Percentiles rank a stretch among this genome's conserved stretches.
phyloP scores from a whole-genome alignment of 1,284 basidiomycete species.

The Exobasidium rhododendri region DNA sequence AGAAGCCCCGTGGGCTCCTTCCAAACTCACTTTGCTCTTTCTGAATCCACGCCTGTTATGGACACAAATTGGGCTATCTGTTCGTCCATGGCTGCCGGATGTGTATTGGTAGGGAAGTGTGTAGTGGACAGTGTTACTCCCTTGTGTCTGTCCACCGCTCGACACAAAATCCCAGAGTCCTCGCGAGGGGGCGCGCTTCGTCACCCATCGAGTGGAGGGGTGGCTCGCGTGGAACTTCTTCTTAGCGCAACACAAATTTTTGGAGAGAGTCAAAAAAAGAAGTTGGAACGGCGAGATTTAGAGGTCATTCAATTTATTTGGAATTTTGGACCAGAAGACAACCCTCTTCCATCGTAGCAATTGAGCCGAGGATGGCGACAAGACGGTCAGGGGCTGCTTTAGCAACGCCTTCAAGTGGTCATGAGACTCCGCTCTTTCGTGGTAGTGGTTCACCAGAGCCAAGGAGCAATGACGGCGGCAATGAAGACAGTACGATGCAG shows the following conservation, averaged over 20 bases:
- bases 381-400: background rate
- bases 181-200: background rate
- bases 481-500: background rate
- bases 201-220: background rate
- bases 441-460: background rate
- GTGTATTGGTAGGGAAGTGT: background rate
- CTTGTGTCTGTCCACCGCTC: too few species aligned
- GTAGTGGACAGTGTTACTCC: background rate
- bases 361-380: background rate
- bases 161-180: background rate
- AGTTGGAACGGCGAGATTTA: too few species aligned
- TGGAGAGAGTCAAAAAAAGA: too few species aligned
- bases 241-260: too few species aligned
- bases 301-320: too few species aligned
- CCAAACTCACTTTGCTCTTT: constrained; percentile 43
- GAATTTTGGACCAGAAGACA: too few species aligned
- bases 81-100: constrained; percentile 31
- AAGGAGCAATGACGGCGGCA: too few species aligned
- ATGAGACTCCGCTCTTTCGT: background rate
- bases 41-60: constrained; percentile 52
- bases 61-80: constrained; percentile 41
- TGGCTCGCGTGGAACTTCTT: too few species aligned
- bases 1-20: too few species aligned
- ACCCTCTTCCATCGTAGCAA: too few species aligned
- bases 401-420: too few species aligned